A percentile compares a stretch with the other conserved stretches of the same genome.
Evolutionary conservation across 176 grass and related monocot genomes (phyloP).

Genomic region (Neostapfia colusana): DNA sequence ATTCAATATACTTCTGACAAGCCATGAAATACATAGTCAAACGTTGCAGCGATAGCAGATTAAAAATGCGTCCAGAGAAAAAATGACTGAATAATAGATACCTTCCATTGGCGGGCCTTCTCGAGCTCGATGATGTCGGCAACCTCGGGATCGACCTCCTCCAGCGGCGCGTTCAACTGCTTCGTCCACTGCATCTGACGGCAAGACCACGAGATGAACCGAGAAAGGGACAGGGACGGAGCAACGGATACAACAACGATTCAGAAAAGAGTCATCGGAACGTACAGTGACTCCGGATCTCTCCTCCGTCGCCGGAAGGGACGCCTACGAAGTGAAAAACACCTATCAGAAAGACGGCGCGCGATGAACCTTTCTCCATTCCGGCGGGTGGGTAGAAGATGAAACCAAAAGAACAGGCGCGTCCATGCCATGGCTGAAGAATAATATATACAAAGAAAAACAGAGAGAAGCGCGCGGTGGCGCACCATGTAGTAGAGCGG

Average conservation of each 20-base stretch:
- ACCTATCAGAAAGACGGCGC: neutral
- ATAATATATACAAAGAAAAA: neutral
- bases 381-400: neutral
- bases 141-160: slow-evolving; percentile 85
- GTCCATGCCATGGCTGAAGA: neutral
- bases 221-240: neutral
- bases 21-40: neutral
- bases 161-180: slow-evolving; percentile 80
- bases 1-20: slow-evolving; percentile 18
- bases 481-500: slow-evolving; percentile 63
- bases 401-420: neutral
- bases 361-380: neutral
- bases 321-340: slow-evolving; percentile 43
- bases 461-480: neutral
- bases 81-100: slow-evolving; percentile 13
- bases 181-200: slow-evolving; percentile 70
- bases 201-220: neutral
- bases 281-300: slow-evolving; percentile 61
- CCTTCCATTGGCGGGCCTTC: slow-evolving; percentile 99
- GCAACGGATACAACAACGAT: neutral
- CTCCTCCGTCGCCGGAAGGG: slow-evolving; percentile 64
- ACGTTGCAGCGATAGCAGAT: neutral
- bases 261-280: slow-evolving; percentile 5
- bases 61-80: neutral
- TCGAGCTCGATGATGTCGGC: slow-evolving; percentile 92